Percentiles rank a stretch among this genome's conserved stretches.
These are phyloP conservation scores for Hypocrella siamensis DNA, from an alignment of 2,329 filamentous ascomycete species.

Conservation along the genomic window DNA sequence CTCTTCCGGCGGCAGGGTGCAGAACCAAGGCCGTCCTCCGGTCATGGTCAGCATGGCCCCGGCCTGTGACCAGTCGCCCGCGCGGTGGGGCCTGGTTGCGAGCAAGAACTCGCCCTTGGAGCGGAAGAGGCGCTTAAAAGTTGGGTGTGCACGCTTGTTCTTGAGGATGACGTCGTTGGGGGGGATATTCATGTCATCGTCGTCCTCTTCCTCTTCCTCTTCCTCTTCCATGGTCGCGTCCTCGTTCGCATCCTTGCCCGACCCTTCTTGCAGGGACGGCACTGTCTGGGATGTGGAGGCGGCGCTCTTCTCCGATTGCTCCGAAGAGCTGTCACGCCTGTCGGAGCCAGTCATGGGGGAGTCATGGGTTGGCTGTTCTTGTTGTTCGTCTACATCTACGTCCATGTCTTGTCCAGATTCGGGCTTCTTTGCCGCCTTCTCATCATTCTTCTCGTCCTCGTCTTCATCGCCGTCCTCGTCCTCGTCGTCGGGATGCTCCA, in stretches of 20 bases:
- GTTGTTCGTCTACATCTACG: conserved; percentile 7
- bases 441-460: conserved; percentile 10
- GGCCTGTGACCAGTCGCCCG: conserved; percentile 47
- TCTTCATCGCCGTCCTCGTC: conserved; percentile 19
- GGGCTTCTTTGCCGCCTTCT: conserved; percentile 6
- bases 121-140: conserved; percentile 40
- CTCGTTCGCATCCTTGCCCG: neutral
- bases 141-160: conserved; percentile 37
- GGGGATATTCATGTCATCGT: conserved; percentile 14
- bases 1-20: conserved; percentile 35
- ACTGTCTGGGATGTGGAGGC: conserved; percentile 10
- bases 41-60: conserved; percentile 47
- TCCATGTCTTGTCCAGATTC: conserved; percentile 5
- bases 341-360: conserved; percentile 1
- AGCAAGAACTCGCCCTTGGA: conserved; percentile 49
- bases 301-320: conserved; percentile 9
- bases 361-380: conserved; percentile 2
- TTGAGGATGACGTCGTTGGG: conserved; percentile 29
- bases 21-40: conserved; percentile 42
- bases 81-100: conserved; percentile 37
- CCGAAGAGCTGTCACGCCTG: conserved; percentile 2
- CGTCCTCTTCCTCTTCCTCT: conserved; percentile 1
- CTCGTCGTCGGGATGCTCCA: conserved; percentile 23
- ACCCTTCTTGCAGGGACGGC: conserved; percentile 6
- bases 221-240: conserved; percentile 4